Percentiles rank a stretch among this genome's conserved stretches.
phyloP scores from a whole-genome alignment of 129 eudicot genomes.

The Pittosporum tobira region DNA sequence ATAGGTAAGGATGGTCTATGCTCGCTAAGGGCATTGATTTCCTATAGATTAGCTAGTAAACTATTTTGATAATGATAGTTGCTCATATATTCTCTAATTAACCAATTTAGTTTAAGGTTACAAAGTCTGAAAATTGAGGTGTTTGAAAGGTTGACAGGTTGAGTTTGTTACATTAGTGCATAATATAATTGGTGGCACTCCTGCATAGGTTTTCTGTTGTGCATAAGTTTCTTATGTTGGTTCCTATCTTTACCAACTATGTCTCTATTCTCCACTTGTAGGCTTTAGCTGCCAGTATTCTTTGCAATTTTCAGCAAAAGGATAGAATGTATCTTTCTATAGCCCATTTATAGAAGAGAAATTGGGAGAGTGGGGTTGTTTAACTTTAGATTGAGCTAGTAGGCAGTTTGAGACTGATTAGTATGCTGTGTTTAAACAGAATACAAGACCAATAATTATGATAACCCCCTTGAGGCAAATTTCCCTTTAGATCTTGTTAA shows the following conservation, averaged over 20 bases:
- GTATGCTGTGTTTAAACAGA: not conserved
- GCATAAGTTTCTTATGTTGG: not conserved
- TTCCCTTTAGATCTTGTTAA: too few relatives aligned
- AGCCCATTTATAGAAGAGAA: too few relatives aligned
- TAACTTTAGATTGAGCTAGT: not conserved
- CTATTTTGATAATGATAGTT: not conserved
- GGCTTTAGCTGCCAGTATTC: not conserved
- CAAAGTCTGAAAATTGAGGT: not conserved
- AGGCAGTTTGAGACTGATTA: not conserved
- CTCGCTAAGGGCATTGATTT: conserved; percentile 1
- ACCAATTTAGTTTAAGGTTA: not conserved
- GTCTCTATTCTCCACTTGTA: not conserved
- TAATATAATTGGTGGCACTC: not conserved
- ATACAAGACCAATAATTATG: not conserved
- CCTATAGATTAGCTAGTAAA: not conserved
- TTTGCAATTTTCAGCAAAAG: not conserved
- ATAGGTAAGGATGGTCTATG: conserved; percentile 29
- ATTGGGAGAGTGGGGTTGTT: too few relatives aligned
- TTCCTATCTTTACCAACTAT: not conserved
- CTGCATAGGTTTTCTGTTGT: not conserved
- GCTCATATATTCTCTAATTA: not conserved
- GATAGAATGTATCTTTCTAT: too few relatives aligned
- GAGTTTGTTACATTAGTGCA: not conserved
- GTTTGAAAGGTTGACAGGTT: too few relatives aligned
- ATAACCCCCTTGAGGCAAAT: too few relatives aligned